Conservation (phyloP, 352 stramenopile species). For the Phytophthora pini region DNA sequence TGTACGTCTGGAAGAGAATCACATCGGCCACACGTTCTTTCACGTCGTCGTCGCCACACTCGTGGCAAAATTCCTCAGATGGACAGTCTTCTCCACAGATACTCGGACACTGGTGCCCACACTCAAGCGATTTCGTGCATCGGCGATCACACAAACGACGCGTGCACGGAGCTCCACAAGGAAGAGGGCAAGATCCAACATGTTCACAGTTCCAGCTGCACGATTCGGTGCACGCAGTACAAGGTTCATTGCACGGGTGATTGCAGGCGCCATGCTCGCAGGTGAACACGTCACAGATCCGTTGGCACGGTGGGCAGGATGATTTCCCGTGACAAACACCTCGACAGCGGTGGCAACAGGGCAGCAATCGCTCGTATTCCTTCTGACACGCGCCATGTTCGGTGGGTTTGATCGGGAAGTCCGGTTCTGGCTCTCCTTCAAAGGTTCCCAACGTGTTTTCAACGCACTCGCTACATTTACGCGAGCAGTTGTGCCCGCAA, state of each 20-base stretch:
- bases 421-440: constrained; percentile 23
- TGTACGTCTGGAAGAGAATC: constrained; percentile 64
- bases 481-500: constrained; percentile 51
- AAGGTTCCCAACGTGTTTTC: constrained; percentile 37
- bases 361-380: constrained; percentile 63
- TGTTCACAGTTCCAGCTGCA: constrained; percentile 82
- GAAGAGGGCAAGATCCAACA: constrained; percentile 52
- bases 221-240: constrained; percentile 70
- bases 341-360: constrained; percentile 71
- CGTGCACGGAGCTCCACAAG: constrained; percentile 63
- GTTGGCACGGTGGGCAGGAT: constrained; percentile 61
- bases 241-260: constrained; percentile 52
- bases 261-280: constrained; percentile 73
- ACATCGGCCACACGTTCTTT: constrained; percentile 64
- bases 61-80: constrained; percentile 55
- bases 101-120: constrained; percentile 78
- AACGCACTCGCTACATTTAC: constrained; percentile 43
- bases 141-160: constrained; percentile 52
- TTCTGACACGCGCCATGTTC: constrained; percentile 62
- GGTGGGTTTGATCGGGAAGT: constrained; percentile 39
- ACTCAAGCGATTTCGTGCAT: constrained; percentile 57
- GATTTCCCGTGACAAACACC: constrained; percentile 58
- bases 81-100: constrained; percentile 83
- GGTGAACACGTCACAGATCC: constrained; percentile 52
- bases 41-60: constrained; percentile 49